Conservation (phyloP, 2,329 filamentous ascomycete species). For the Rasamsonia emersonii region DNA sequence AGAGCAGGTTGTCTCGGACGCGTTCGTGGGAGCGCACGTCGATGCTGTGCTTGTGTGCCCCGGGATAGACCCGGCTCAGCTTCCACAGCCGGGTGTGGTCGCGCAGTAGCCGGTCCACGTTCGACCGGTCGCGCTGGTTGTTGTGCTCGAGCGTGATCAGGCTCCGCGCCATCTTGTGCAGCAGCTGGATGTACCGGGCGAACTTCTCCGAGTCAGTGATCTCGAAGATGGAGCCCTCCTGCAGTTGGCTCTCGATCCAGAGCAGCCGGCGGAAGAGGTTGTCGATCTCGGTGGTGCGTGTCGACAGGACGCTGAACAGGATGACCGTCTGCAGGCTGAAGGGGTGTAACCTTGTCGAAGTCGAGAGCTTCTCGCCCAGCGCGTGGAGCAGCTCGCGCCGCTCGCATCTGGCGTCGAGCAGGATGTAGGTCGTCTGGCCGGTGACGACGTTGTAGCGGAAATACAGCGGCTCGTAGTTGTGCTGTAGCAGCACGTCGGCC, state of each 20-base stretch:
- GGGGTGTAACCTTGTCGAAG: slow-evolving; percentile 7
- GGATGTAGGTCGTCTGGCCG: slow-evolving; percentile 11
- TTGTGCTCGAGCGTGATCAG: slow-evolving; percentile 14
- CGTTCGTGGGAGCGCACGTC: slow-evolving; percentile 7
- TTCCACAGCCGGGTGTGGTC: slow-evolving; percentile 10
- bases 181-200: slow-evolving; percentile 11
- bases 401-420: slow-evolving; percentile 11
- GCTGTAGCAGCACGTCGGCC: slow-evolving; percentile 9
- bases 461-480: slow-evolving; percentile 14
- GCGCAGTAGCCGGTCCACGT: slow-evolving; percentile 10
- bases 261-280: slow-evolving; percentile 12
- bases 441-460: slow-evolving; percentile 11
- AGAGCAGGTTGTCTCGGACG: slow-evolving; percentile 11
- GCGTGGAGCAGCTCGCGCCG: slow-evolving; percentile 10
- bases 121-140: slow-evolving; percentile 11
- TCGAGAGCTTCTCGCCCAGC: slow-evolving; percentile 6
- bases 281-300: slow-evolving; percentile 10
- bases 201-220: slow-evolving; percentile 11
- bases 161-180: slow-evolving; percentile 13
- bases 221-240: slow-evolving; percentile 13
- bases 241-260: slow-evolving; percentile 15
- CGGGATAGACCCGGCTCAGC: slow-evolving; percentile 3
- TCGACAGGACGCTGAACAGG: slow-evolving; percentile 10
- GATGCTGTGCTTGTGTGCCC: slow-evolving; percentile 1
- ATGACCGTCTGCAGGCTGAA: slow-evolving; percentile 11